Conservation (phyloP, 2,329 filamentous ascomycete species). For the Thelonectria blattea region DNA sequence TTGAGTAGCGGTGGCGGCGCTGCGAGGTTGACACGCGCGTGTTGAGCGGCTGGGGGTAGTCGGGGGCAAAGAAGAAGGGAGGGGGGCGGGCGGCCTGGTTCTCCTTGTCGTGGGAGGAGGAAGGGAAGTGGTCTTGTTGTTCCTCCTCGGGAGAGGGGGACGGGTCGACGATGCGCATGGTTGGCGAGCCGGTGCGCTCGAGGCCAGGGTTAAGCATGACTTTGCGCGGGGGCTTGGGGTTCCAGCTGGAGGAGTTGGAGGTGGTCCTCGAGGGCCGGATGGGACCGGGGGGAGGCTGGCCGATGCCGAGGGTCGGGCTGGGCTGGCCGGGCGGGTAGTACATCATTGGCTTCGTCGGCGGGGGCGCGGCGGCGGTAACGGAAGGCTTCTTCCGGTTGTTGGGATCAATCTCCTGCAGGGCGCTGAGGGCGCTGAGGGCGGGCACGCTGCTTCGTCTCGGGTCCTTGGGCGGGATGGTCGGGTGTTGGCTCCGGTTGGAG, state of each 20-base stretch:
- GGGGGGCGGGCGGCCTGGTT: constrained; percentile 20
- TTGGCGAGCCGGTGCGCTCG: constrained; percentile 41
- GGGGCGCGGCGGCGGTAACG: constrained; percentile 31
- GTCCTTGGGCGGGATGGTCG: constrained; percentile 38
- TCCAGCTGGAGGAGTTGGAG: constrained; percentile 2
- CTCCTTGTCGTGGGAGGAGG: constrained; percentile 24
- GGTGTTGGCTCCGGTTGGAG: constrained; percentile 40
- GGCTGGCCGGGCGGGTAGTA: constrained; percentile 48
- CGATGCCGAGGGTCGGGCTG: constrained; percentile 50
- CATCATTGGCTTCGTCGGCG: constrained; percentile 42
- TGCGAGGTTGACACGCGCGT: constrained; percentile 13
- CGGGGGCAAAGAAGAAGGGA: constrained; percentile 33
- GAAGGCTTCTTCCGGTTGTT: constrained; percentile 23
- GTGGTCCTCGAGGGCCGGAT: not conserved
- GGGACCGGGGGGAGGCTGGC: constrained; percentile 29
- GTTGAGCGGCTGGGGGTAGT: constrained; percentile 34
- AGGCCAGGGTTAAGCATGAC: constrained; percentile 31
- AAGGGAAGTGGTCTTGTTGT: too few species aligned
- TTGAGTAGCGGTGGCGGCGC: constrained; percentile 26
- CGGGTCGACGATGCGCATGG: constrained; percentile 47
- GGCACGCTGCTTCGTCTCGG: constrained; percentile 28
- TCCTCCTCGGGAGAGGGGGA: constrained; percentile 39
- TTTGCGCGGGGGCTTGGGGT: constrained; percentile 12
- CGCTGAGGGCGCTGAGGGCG: constrained; percentile 11
- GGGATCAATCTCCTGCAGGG: constrained; percentile 1